Base-by-base conservation (phyloP, 108 stramenopile genomes). In the Fistulifera pelliculosa region DNA sequence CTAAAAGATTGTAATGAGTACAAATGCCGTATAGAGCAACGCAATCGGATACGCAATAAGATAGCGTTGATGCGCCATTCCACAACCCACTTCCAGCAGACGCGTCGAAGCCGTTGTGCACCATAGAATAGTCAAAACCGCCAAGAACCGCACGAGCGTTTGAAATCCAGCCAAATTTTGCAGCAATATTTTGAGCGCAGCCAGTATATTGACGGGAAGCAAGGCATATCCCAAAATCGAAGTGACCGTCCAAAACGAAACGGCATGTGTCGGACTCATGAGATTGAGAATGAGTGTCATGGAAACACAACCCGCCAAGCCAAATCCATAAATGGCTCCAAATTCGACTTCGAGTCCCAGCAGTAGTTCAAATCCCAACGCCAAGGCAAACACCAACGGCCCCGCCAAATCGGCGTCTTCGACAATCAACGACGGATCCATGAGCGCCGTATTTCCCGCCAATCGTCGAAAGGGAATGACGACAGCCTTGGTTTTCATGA, bases 1-100 rank as follows among this genome's bases (percentile, higher is more conserved):
- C 77, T 76, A 99, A 74, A 98, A 98, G 38, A 99, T 93, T 3
- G 99, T 98, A 58, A 99, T 96, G 49, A 99, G 87, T 38, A 97
- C 96, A 81, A 99, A 99, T 47, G 93, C 89, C 27, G 94, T 87
- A 70, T 98, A 99, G 41, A 99, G 60, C 25, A 99, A 68, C 4
- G 91, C 84, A 49, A 91, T 77, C 2, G 99, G 99, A 72, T 98
- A 99, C 24, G 94, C 96, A 55, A 99, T 84, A 58, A 99, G 74
- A 71, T 87, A 98, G 49, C 97, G 77, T 70, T 99, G 99, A 61
- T 79, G 74, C 50, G 89, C 73, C 83, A 98, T 82, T 16, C 67
- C 72, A 61, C 87, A 93, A 31, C 92, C 91, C 49, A 90, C 61
- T 51, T 99, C 99, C 56, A 98, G 79, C 61, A 99, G 67, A 35